phyloP scores from a whole-genome alignment of 257 asterid genomes.

The Coffea canephora region DNA sequence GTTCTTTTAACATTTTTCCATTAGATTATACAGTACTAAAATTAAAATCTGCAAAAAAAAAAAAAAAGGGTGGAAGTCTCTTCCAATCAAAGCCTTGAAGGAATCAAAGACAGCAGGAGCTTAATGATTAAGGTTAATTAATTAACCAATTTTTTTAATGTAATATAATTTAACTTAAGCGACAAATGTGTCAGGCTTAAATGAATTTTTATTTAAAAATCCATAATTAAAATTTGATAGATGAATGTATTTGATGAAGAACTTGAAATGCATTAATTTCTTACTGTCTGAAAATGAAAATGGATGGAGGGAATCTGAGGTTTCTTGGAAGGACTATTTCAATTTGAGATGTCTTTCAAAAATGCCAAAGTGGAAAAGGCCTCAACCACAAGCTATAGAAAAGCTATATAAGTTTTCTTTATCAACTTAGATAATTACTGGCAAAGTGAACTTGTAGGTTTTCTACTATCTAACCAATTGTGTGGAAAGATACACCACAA shows the following conservation, averaged over 20 bases:
- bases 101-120: slow-evolving; percentile 32
- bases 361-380: not conserved
- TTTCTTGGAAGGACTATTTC: not conserved
- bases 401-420: no score
- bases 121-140: slow-evolving; percentile 33
- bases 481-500: no score
- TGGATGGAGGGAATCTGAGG: not conserved
- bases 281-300: not conserved
- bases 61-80: slow-evolving; percentile 19
- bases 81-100: slow-evolving; percentile 37
- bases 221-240: slow-evolving; percentile 7
- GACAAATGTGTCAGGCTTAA: slow-evolving; percentile 47
- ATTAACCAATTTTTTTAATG: slow-evolving; percentile 3
- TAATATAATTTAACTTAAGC: slow-evolving; percentile 20
- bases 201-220: slow-evolving; percentile 24
- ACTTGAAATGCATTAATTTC: not conserved
- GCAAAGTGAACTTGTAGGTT: no score
- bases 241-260: slow-evolving; percentile 13
- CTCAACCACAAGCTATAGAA: not conserved
- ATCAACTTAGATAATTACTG: no score
- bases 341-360: not conserved
- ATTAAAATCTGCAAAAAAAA: slow-evolving; percentile 20
- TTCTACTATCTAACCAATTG: no score
- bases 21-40: slow-evolving; percentile 15
- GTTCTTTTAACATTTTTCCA: slow-evolving; percentile 19